Percentiles rank a stretch among this genome's conserved stretches.
These are phyloP conservation scores for Schizopora paradoxa DNA, from an alignment of 1,284 basidiomycete genomes.

Conservation along the genomic window DNA sequence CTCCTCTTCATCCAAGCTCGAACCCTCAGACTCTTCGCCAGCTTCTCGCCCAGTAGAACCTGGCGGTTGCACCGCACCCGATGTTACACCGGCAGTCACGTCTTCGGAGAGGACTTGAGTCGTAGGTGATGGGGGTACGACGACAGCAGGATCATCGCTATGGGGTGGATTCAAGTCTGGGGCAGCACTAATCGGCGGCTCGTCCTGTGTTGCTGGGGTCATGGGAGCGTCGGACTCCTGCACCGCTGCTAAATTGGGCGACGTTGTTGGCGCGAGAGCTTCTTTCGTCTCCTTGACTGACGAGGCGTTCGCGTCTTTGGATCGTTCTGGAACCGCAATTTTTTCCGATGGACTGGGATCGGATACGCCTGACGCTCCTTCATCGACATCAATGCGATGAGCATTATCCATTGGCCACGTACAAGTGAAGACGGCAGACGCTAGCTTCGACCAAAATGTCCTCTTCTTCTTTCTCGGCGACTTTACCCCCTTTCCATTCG, in stretches of 20 bases:
- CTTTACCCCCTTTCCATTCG: constrained; percentile 6
- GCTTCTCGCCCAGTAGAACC: constrained; percentile 55
- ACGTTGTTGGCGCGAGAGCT: constrained; percentile 14
- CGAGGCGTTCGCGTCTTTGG: constrained; percentile 19
- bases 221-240: constrained; percentile 9
- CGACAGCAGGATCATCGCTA: constrained; percentile 32
- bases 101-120: constrained; percentile 33
- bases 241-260: constrained; percentile 5
- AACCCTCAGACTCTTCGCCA: constrained; percentile 40
- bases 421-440: constrained; percentile 26
- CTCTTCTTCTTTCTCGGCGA: constrained; percentile 12
- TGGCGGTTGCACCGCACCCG: constrained; percentile 65
- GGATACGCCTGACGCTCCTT: constrained; percentile 15
- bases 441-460: constrained; percentile 16
- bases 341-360: constrained; percentile 10
- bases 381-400: constrained; percentile 32
- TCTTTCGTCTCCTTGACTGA: constrained; percentile 19
- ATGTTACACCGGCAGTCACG: constrained; percentile 63
- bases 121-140: constrained; percentile 54
- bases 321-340: constrained; percentile 9
- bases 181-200: constrained; percentile 13
- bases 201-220: constrained; percentile 5
- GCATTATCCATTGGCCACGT: constrained; percentile 36
- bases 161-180: constrained; percentile 19
- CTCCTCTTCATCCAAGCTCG: constrained; percentile 42